These are phyloP conservation scores for Ceratocystis lukuohia DNA, from an alignment of 2,329 filamentous ascomycete species.

Conservation along the genomic window DNA sequence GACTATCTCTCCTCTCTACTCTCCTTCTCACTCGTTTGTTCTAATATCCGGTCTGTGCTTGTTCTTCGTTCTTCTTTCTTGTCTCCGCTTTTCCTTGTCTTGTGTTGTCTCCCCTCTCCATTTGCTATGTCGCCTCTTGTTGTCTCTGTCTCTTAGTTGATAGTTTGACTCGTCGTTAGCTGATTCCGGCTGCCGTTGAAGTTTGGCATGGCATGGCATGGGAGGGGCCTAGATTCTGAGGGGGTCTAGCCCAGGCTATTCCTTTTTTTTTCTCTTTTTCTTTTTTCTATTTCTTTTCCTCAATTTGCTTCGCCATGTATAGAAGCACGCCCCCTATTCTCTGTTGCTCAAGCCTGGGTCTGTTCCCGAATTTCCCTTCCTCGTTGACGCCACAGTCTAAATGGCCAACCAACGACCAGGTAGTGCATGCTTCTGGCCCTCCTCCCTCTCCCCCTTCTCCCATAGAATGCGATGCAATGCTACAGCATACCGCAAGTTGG, in stretches of 20 bases:
- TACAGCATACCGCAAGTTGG: neutral
- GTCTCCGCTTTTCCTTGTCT: neutral
- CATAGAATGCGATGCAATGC: neutral
- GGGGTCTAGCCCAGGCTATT: neutral
- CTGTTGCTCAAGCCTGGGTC: neutral
- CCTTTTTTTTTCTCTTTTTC: neutral
- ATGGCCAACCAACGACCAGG: neutral
- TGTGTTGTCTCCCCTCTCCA: neutral
- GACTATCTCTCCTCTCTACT: neutral
- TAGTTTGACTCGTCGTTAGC: constrained; percentile 3
- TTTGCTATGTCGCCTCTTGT: neutral
- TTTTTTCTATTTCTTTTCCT: neutral
- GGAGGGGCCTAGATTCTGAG: neutral
- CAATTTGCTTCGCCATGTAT: neutral
- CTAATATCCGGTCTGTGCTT: constrained; percentile 2
- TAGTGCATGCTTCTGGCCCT: neutral
- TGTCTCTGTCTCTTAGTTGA: neutral
- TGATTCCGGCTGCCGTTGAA: constrained; percentile 2
- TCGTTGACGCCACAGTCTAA: neutral
- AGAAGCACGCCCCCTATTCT: neutral
- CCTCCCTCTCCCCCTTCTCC: too few relatives aligned
- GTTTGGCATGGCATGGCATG: neutral
- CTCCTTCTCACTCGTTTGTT: neutral
- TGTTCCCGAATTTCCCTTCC: neutral
- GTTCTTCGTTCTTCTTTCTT: neutral